Evolutionary conservation across 768 basidiomycete genomes (phyloP).

Genomic region (Hygrocybe coccinea): DNA sequence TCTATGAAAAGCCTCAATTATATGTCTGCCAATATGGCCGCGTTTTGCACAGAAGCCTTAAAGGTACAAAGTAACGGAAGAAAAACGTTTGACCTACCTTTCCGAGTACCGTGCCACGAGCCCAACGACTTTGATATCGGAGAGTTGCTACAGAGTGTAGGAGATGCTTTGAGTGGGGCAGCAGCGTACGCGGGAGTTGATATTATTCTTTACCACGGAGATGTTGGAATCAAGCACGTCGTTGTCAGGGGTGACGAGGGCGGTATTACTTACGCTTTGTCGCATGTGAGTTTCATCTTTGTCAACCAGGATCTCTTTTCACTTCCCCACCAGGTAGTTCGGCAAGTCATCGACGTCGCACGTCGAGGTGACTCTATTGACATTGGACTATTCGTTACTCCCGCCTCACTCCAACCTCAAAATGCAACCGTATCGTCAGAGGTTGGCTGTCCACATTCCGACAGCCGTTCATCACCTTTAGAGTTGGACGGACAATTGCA

Average conservation of each 20-base stretch:
- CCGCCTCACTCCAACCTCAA: conserved; percentile 20
- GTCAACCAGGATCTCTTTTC: conserved; percentile 15
- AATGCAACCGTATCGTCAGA: background rate
- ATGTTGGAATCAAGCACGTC: conserved; percentile 82
- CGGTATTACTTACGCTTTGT: conserved; percentile 73
- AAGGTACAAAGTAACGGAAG: conserved; percentile 7
- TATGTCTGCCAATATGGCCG: conserved; percentile 77
- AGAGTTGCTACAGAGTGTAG: conserved; percentile 83
- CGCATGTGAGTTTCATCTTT: conserved; percentile 60
- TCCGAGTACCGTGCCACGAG: conserved; percentile 9
- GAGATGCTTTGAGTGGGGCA: conserved; percentile 79
- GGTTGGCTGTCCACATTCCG: background rate
- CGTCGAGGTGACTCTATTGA: conserved; percentile 77
- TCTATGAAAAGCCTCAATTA: conserved; percentile 93
- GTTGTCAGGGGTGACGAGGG: conserved; percentile 82
- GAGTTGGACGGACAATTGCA: conserved; percentile 33
- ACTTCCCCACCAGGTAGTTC: conserved; percentile 56
- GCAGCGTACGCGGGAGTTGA: conserved; percentile 85
- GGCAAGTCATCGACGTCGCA: conserved; percentile 74
- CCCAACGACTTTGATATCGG: conserved; percentile 86
- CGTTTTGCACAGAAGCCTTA: conserved; percentile 38
- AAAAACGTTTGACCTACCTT: background rate
- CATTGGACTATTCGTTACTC: conserved; percentile 64
- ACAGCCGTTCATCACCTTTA: conserved; percentile 15
- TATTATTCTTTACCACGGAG: conserved; percentile 85